Evolutionary conservation across 805 yeast genomes (phyloP), one percentile per base, ranked within the genome.

Genomic region (Lipomyces sp.): DNA sequence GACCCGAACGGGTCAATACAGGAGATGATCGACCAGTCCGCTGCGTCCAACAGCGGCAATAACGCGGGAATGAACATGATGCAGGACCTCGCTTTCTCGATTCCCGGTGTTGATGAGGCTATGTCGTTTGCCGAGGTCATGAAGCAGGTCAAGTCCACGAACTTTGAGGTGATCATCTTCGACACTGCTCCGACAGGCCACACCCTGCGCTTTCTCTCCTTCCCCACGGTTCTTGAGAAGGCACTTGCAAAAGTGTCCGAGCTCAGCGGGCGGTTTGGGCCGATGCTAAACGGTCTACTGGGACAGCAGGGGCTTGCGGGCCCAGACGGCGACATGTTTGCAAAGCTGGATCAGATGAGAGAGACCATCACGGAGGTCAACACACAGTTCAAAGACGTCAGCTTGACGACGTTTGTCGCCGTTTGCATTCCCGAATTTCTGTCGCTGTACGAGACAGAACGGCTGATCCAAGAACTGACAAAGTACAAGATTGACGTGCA

Each of bases 161-260:
- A 75, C 41, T 93, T 85, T 67, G 88, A 86, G 61, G 88, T 95
- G 7, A 90, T 93, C 59, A 88, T 93, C 60, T 93, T 93, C 65
- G 99, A 93, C 69, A 93, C 99, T n/a, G 98, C 99, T 0, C 99
- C 99, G 62, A 93, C 99, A 0, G 99, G 99, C 33, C 99, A 93
- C 70, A 93, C 98, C 2, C 75, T 93, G 62, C 81, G 99, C 64
- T 93, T 93, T 69, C 76, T 93, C 68, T 96, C 90, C 70, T 80
- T 93, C 64, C 99, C 99, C 34, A 80, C 95, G 26, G 90, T 96
- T 2, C 74, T 93, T 55, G 95, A 89, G 62, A 88, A 87, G 67
- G 77, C 95, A 33, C 76, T 93, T 61, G 83, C 84, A 43, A 93
- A 91, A 66, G 83, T 93, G 68, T 83, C 89, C 63, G 95, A 88